A percentile compares a stretch with the other conserved stretches of the same genome.
These are phyloP conservation scores for Yamadazyma nakazawae DNA, from an alignment of 805 yeast genomes.

Conservation along the genomic window DNA sequence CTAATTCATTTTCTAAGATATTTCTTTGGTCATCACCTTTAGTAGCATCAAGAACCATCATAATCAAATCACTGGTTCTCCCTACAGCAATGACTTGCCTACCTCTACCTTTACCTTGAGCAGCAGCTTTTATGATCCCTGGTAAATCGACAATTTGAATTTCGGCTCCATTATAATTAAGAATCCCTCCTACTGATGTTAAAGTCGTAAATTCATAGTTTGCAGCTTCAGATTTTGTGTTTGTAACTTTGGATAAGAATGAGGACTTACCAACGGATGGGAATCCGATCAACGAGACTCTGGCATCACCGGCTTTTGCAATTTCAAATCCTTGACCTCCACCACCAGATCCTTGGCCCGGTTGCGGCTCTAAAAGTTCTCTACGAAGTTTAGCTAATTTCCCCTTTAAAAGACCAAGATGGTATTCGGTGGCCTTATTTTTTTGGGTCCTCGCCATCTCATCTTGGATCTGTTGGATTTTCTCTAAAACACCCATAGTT, in stretches of 20 bases:
- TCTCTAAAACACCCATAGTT: constrained; percentile 48
- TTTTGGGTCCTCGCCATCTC: constrained; percentile 95
- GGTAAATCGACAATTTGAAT: constrained; percentile 97
- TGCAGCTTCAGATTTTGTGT: constrained; percentile 92
- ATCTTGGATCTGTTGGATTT: constrained; percentile 84
- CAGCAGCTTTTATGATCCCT: constrained; percentile 94
- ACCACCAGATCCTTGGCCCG: constrained; percentile 68
- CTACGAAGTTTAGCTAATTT: constrained; percentile 90
- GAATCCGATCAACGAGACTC: constrained; percentile 92
- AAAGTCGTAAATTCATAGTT: constrained; percentile 93
- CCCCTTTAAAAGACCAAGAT: constrained; percentile 89
- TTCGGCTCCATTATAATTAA: constrained; percentile 94
- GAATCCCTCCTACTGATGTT: constrained; percentile 94
- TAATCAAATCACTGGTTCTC: constrained; percentile 85
- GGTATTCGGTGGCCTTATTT: constrained; percentile 97
- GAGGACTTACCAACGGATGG: constrained; percentile 98
- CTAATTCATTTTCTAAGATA: constrained; percentile 84
- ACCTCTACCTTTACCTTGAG: constrained; percentile 97
- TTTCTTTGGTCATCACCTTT: constrained; percentile 86
- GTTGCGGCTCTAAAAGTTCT: constrained; percentile 86
- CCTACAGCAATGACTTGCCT: constrained; percentile 96
- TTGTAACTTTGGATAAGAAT: constrained; percentile 81
- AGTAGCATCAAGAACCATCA: constrained; percentile 95
- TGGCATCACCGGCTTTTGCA: constrained; percentile 91
- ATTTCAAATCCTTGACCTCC: constrained; percentile 92